A percentile compares a stretch with the other conserved stretches of the same genome.
Evolutionary conservation across 148 eudicot species (phyloP).

Genomic region (Chenopodium quinoa): DNA sequence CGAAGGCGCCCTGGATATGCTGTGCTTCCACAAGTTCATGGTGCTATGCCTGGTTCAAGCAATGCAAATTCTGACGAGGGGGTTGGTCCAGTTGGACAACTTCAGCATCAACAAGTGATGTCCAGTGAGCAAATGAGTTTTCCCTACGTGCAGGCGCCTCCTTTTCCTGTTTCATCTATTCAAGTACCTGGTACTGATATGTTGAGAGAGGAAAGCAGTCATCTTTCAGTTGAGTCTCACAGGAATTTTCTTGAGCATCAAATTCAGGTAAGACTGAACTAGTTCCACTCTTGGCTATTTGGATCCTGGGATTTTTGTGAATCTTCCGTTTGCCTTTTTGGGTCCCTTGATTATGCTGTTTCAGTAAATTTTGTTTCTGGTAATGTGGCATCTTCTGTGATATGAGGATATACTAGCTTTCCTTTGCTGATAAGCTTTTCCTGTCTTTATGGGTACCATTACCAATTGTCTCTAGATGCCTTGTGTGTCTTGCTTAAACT

Average conservation of each 20-base stretch:
- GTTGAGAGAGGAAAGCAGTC: slow-evolving; percentile 32
- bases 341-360: background rate
- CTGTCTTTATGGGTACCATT: background rate
- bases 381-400: background rate
- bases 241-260: slow-evolving; percentile 54
- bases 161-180: slow-evolving; percentile 33
- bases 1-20: slow-evolving; percentile 82
- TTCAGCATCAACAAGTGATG: slow-evolving; percentile 31
- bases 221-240: slow-evolving; percentile 40
- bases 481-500: background rate
- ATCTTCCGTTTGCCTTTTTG: background rate
- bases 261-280: slow-evolving; percentile 58
- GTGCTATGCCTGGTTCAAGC: slow-evolving; percentile 27
- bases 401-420: background rate
- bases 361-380: background rate
- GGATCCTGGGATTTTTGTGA: background rate
- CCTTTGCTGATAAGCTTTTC: background rate
- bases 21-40: slow-evolving; percentile 42
- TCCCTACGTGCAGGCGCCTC: slow-evolving; percentile 40
- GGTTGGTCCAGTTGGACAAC: slow-evolving; percentile 33
- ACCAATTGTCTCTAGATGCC: background rate
- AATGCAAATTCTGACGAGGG: slow-evolving; percentile 32
- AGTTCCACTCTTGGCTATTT: background rate
- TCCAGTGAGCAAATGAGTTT: slow-evolving; percentile 37
- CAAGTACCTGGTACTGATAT: slow-evolving; percentile 37